Base-by-base conservation (phyloP, 1,284 basidiomycete species). In the Puccinia triticina region DNA sequence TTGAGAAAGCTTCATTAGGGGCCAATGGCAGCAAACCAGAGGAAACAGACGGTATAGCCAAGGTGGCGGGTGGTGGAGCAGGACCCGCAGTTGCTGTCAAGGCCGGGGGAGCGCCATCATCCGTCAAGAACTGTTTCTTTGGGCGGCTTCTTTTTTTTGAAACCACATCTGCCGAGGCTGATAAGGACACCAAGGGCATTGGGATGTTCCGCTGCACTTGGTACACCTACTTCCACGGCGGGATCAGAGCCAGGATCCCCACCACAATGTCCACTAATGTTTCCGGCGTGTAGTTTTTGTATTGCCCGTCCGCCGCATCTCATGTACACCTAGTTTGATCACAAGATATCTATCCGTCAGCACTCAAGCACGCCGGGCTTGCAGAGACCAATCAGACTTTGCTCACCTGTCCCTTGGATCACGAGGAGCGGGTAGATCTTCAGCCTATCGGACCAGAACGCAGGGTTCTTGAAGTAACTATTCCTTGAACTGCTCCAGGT, bases 401-500 rank as follows among this genome's bases (percentile, higher is more conserved):
- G n/a, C 80, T 99, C 88, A 16, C 97, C 97, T 0, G 97, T 99
- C 11, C 97, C 97, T 55, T 97, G 91, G 87, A 99, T 99, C 82
- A 99, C 97, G 75, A 99, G 89, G 0, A 97, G 98, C 16, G 97
- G 97, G 88, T 99, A 99, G 74, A 99, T 94, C 88, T 99, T 99
- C 83, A 99, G 89, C 0, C 97, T 97, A 86, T 99, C 96, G 72
- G 94, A 96, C 83, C 97, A 89, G 89, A 98, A 99, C 0, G 94
- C 94, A 3, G 97, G 97, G 86, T 98, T 99, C 88, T 99, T 96
- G 86, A 99, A 99, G 87, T 96, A n/a, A n/a, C n/a, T n/a, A 99
- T 86, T 91, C 91, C 86, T 98, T 96, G 90, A 99, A 99, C 87
- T 99, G 97, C 87, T 96, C 96, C 82, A 99, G 91, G 87, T 99